Evolutionary conservation across 1,284 basidiomycete species (phyloP), one percentile per base, ranked within the genome.

Genomic region (Cryptococcus neoformans): DNA sequence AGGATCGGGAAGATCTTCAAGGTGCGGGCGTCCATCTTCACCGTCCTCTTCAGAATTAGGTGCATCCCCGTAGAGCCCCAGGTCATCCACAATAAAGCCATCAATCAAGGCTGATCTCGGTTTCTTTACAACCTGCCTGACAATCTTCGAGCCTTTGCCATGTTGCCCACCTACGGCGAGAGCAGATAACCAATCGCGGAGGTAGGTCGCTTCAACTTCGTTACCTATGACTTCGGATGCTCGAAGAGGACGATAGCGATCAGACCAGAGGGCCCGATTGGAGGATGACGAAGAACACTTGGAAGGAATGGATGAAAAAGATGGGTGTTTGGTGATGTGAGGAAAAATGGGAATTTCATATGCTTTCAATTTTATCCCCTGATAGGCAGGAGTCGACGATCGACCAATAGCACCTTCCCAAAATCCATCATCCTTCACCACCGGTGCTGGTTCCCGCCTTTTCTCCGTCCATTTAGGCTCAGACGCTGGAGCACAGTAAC

Each of bases 171-270:
- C 81, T 11, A 84, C 77, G 16, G 85, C 83, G 5, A 95, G 73
- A 54, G 85, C 84, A 8, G 88, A 80, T 14, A 96, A 81, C 93
- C 93, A 97, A 55, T 89, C 85, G 39, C 87, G 84, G 44, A 96
- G 81, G 75, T 89, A 92, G 14, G 81, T 69, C 0, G 91, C 86
- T 56, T 85, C 84, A 4, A 78, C 69, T 70, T 90, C 86, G 71
- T 95, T 96, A 8, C 90, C 90, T 0, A 97, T 80, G 0, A 95
- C 86, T 64, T 94, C 83, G 12, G 82, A 79, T 1, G 91, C 88
- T 39, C 79, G 76, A 52, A 80, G 82, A 7, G 93, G 93, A 28
- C 84, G 83, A 82, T 89, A 95, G 61, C 83, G 86, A 51, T 89
- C 86, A 38, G 82, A 79, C 91, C 92, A 95, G 4, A 83, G 73